A percentile compares a stretch with the other conserved stretches of the same genome.
phyloP scores from a whole-genome alignment of 805 yeast genomes.

The Metschnikowia cerradonensis region DNA sequence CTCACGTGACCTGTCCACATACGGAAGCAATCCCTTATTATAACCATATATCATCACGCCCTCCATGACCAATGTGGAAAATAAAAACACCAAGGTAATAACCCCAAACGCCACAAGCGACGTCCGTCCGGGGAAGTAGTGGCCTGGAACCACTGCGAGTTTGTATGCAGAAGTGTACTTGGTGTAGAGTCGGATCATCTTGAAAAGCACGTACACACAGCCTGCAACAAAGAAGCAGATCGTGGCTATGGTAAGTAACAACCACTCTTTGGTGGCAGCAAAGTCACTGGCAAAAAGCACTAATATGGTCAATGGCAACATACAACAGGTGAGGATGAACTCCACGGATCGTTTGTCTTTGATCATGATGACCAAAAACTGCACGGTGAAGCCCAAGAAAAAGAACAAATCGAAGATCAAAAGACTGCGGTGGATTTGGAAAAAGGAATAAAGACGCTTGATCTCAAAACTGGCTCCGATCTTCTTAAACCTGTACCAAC shows the following conservation, averaged over 20 bases:
- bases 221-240: slow-evolving; percentile 35
- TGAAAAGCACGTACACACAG: slow-evolving; percentile 44
- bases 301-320: slow-evolving; percentile 41
- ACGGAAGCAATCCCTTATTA: slow-evolving; percentile 18
- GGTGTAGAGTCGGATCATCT: slow-evolving; percentile 42
- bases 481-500: slow-evolving; percentile 46
- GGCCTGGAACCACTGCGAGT: slow-evolving; percentile 27
- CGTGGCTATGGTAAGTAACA: slow-evolving; percentile 23
- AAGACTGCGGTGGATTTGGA: slow-evolving; percentile 39
- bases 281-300: slow-evolving; percentile 34
- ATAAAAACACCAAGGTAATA: slow-evolving; percentile 36
- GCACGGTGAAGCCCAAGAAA: slow-evolving; percentile 48
- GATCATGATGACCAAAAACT: slow-evolving; percentile 45
- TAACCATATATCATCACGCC: slow-evolving; percentile 12
- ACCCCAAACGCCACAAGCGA: slow-evolving; percentile 44
- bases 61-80: slow-evolving; percentile 28
- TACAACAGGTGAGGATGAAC: slow-evolving; percentile 44
- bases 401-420: slow-evolving; percentile 43
- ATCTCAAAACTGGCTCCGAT: slow-evolving; percentile 45
- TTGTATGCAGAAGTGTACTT: slow-evolving; percentile 36
- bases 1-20: slow-evolving; percentile 11
- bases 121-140: slow-evolving; percentile 42
- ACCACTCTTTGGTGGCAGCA: slow-evolving; percentile 33
- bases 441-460: slow-evolving; percentile 32
- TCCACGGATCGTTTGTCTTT: slow-evolving; percentile 34